These are phyloP conservation scores for Datisca glomerata DNA, from an alignment of 306 rosid genomes.

Conservation along the genomic window DNA sequence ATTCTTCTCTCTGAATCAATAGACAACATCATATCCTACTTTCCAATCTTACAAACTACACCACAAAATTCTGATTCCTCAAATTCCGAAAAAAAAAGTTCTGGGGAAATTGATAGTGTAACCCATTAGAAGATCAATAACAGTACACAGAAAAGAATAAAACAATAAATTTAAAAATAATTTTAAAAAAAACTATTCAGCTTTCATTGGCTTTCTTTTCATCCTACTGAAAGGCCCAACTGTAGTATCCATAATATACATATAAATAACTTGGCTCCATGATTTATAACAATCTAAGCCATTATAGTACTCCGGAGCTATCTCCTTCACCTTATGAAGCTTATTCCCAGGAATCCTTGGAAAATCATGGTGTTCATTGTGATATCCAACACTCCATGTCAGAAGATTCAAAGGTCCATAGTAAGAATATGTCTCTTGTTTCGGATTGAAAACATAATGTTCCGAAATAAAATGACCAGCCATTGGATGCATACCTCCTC, in stretches of 20 bases:
- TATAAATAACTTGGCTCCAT: conserved; percentile 19
- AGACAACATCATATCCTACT: no score
- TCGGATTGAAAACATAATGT: conserved; percentile 78
- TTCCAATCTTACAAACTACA: no score
- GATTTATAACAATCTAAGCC: conserved; percentile 38
- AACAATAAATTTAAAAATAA: no score
- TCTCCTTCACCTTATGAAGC: conserved; percentile 84
- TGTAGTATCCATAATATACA: conserved; percentile 68
- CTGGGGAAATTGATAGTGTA: no score
- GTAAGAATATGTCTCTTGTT: conserved; percentile 89
- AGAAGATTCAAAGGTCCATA: conserved; percentile 79
- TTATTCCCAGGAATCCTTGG: conserved; percentile 83
- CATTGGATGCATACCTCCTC: conserved; percentile 99
- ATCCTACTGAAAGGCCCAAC: conserved; percentile 86
- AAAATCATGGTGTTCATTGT: conserved; percentile 89
- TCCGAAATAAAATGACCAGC: conserved; percentile 97
- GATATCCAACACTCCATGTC: conserved; percentile 86
- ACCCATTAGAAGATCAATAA: no score
- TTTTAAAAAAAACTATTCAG: conserved; percentile 40
- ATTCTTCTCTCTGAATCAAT: no score
- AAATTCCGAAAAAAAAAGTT: no score
- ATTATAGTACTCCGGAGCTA: conserved; percentile 67
- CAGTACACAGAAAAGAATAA: no score
- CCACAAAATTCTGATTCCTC: no score
- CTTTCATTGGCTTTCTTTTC: conserved; percentile 63